Base-by-base conservation (phyloP, 305 asterid genomes). In the Fraxinus nigra region DNA sequence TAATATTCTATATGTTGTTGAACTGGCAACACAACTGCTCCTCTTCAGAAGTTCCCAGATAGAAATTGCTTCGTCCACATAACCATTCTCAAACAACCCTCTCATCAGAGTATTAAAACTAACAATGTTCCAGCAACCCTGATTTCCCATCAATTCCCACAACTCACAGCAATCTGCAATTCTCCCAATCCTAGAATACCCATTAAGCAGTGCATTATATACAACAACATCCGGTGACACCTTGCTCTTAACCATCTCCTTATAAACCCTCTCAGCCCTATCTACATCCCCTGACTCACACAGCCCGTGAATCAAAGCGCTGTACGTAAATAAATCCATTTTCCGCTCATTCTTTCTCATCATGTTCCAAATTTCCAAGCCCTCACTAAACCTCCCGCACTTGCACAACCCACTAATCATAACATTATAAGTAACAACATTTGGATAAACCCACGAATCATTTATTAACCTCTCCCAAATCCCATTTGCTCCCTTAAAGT, bases 331-430 rank as follows among this genome's bases (percentile, higher is more conserved):
- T 59, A 89, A 72, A 84, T 93, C 98, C 97, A 93, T 88, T 82
- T 81, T 85, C 80, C 82, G 87, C 9, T 88, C 90, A 46, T 94
- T 94, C 75, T 81, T 87, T 79, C 82, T 90, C 98, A 94, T 92
- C 87, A 94, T 91, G 72, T 89, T 90, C 95, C 92, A 92, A 80
- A 93, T 37, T 74, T 83, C 90, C 79, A 93, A 79, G 56, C 89
- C 94, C 86, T 92, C 98, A 8, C 75, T 81, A 82, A 90, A 90
- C 92, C 85, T 90, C 48, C 92, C 90, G 65, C 97, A 93, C 86
- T 90, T 91, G 75, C 97, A 93, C 88, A 96, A 88, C 65, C 99
- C 98, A 87, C 90, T 91, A 85, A 96, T 92, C 93, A 92, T 78
- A 83, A 93, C 85, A 85, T 96, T 96, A 85, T 94, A 94, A 13